Conservation (phyloP, 2,329 filamentous ascomycete species). For the Chaetoscypha palmicola region DNA sequence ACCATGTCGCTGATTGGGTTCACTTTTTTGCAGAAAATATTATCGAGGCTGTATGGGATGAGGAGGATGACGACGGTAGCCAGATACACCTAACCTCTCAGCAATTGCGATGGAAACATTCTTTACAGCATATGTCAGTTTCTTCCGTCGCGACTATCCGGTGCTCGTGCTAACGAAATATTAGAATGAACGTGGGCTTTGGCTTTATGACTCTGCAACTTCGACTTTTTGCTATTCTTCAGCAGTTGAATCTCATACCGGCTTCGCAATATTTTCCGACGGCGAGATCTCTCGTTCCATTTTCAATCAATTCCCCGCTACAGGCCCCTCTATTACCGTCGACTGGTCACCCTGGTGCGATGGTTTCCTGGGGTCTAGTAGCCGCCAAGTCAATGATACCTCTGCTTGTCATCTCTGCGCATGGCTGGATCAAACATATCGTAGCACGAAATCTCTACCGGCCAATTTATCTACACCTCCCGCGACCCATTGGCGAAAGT, state of each 20-base stretch:
- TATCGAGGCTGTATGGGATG: slow-evolving; percentile 18
- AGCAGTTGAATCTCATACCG: slow-evolving; percentile 28
- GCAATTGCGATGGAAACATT: slow-evolving; percentile 10
- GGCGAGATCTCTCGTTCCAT: slow-evolving; percentile 26
- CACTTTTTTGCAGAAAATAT: slow-evolving; percentile 20
- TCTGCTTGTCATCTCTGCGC: slow-evolving; percentile 21
- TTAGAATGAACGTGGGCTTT: slow-evolving; percentile 21
- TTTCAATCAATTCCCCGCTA: slow-evolving; percentile 24
- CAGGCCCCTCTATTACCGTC: slow-evolving; percentile 11
- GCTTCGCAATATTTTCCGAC: slow-evolving; percentile 18
- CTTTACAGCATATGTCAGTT: slow-evolving; percentile 13
- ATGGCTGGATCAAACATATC: slow-evolving; percentile 22
- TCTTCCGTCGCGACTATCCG: background rate
- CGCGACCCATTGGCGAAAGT: slow-evolving; percentile 26
- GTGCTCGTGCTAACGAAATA: slow-evolving; percentile 11
- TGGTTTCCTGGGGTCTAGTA: slow-evolving; percentile 16
- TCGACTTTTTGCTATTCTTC: slow-evolving; percentile 28
- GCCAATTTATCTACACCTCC: slow-evolving; percentile 26
- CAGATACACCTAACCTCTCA: slow-evolving; percentile 6
- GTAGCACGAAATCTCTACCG: slow-evolving; percentile 23
- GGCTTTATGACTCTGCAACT: slow-evolving; percentile 26
- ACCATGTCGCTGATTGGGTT: slow-evolving; percentile 25
- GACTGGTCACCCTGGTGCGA: slow-evolving; percentile 8
- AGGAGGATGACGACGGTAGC: slow-evolving; percentile 11
- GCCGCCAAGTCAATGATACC: slow-evolving; percentile 20